Evolutionary conservation across 345 rosid genomes (phyloP).

Genomic region (Citrus cavaleriei): DNA sequence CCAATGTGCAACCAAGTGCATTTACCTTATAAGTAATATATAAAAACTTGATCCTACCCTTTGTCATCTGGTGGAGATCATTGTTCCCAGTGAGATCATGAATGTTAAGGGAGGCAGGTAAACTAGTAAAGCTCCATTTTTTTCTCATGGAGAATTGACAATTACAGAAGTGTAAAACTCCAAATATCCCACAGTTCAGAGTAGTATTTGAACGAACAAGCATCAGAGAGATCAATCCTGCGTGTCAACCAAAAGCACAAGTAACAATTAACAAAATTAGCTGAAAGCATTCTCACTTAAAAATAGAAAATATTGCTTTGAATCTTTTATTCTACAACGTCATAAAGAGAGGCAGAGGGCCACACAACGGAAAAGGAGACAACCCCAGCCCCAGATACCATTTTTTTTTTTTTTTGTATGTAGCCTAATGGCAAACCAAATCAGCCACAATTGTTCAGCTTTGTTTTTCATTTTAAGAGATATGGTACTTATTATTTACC

Average conservation of each 20-base stretch:
- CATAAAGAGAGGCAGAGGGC: not conserved
- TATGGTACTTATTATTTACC: not conserved
- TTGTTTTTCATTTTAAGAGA: not conserved
- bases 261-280: not conserved
- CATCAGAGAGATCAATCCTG: constrained; percentile 39
- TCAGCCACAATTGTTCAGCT: not conserved
- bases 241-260: not conserved
- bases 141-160: constrained; percentile 8
- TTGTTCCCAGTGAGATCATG: not conserved
- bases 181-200: constrained; percentile 28
- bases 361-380: not conserved
- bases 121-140: constrained; percentile 23
- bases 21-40: not conserved
- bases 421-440: not conserved
- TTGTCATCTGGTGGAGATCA: constrained; percentile 7
- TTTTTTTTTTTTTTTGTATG: no score
- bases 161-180: constrained; percentile 29
- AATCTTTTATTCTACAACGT: not conserved
- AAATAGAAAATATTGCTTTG: not conserved
- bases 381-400: not conserved
- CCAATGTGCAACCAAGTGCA: not conserved
- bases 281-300: not conserved
- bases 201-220: constrained; percentile 8
- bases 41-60: constrained; percentile 9
- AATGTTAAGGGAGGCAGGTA: constrained; percentile 6